Base-by-base conservation (phyloP, 2,329 filamentous ascomycete species). In the Raffaelea deltoideospora region DNA sequence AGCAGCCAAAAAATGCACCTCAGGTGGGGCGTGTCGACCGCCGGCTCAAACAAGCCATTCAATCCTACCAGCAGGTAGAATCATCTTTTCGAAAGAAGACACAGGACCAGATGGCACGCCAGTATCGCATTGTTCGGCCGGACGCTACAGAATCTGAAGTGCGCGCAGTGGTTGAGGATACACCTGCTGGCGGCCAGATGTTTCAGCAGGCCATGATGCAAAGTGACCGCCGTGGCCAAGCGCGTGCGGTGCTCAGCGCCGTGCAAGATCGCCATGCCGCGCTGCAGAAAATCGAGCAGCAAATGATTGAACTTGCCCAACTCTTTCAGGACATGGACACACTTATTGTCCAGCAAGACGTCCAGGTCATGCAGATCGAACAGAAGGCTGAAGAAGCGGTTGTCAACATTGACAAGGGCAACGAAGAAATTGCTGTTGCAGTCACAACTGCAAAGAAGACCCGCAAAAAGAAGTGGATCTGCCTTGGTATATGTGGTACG, bases 391-490 rank as follows among this genome's bases (percentile, higher is more conserved):
- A 92, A 58, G 81, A 93, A 52, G 81, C 90, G 28, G 75, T 82
- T 34, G 76, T 80, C 40, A 83, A 96, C 56, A 72, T 95, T 33
- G 74, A 79, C 50, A 80, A 90, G 55, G 88, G 79, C 45, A 95
- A 90, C 52, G 70, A 75, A 44, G 76, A 95, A 57, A 81, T 96
- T 41, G 76, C 69, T 28, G 72, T 71, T n/a, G 87, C 87, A 11
- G 81, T 94, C 43, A 67, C 70, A 42, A 93, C 83, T 47, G 88
- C 88, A 9, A 69, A 79, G 54, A 72, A 75, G 48, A 83, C 80
- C 35, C 72, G 83, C 48, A 83, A 76, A 64, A 93, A 92, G 85
- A 95, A 95, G 80, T 95, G 86, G 87, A 87, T 82, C 55, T 94
- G 86, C 66, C 61, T 94, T 47, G 76, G 79, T 50, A 84, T 95